Percentiles rank a stretch among this genome's conserved stretches.
Evolutionary conservation across 441 rosid species (phyloP).

Genomic region (Breynia disticha): DNA sequence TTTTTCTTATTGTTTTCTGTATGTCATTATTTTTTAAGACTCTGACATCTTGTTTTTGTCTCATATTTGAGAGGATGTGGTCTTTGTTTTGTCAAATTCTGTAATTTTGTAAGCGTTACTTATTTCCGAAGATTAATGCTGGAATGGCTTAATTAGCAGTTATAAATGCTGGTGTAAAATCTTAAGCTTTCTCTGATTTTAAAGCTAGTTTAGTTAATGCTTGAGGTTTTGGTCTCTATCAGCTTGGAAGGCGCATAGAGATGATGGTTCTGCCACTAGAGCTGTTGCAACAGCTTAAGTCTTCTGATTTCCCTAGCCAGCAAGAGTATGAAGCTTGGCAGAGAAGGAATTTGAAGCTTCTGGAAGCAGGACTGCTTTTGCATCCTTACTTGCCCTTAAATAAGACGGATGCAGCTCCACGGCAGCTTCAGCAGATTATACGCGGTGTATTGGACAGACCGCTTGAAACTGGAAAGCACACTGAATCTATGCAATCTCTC

Average conservation of each 20-base stretch:
- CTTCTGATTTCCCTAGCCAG: conserved; percentile 70
- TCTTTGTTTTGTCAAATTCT: not conserved
- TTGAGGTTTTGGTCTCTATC: conserved; percentile 12
- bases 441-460: conserved; percentile 71
- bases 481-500: conserved; percentile 82
- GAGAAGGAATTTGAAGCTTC: conserved; percentile 68
- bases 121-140: too few species aligned
- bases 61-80: not conserved
- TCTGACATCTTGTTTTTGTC: not conserved
- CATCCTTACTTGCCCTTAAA: conserved; percentile 71
- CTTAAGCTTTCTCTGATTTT: conserved; percentile 2
- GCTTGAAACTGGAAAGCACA: conserved; percentile 72
- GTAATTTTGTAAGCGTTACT: too few species aligned
- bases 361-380: conserved; percentile 81
- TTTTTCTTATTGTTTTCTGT: not conserved
- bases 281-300: conserved; percentile 79
- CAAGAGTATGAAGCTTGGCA: conserved; percentile 83
- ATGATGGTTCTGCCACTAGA: conserved; percentile 84
- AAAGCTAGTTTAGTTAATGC: not conserved
- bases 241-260: conserved; percentile 92
- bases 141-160: too few species aligned
- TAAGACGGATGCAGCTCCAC: conserved; percentile 43
- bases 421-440: conserved; percentile 62
- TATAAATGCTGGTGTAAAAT: not conserved
- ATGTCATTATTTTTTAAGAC: not conserved